Evolutionary conservation across 768 basidiomycete species (phyloP).

Genomic region (Boletus rubescentipes): DNA sequence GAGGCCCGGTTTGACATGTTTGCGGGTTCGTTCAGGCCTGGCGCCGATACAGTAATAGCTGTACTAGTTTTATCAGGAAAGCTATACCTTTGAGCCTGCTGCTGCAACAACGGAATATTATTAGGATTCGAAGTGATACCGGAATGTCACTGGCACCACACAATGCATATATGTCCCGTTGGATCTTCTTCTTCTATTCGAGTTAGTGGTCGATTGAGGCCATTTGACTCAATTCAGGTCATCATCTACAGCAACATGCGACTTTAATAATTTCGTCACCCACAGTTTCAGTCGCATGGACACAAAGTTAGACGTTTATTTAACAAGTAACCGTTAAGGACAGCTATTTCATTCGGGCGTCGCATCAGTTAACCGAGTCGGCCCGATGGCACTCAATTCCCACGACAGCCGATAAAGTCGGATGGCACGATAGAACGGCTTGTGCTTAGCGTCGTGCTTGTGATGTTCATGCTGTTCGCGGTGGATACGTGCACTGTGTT

Average conservation of each 20-base stretch:
- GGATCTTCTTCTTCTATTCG: neutral
- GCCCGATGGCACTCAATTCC: no score
- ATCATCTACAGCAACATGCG: no score
- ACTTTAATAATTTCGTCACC: no score
- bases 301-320: no score
- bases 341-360: no score
- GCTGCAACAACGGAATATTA: neutral
- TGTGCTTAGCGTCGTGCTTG: no score
- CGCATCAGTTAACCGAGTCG: no score
- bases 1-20: neutral
- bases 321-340: no score
- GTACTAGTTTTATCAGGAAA: neutral
- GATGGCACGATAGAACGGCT: neutral
- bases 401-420: neutral
- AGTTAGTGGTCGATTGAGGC: neutral
- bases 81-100: neutral
- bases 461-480: neutral
- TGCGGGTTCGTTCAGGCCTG: no score
- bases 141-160: neutral
- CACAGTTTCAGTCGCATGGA: no score
- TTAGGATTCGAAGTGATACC: no score
- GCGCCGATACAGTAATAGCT: neutral
- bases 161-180: neutral
- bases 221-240: neutral
- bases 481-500: constrained; percentile 8